Percentiles rank a stretch among this genome's conserved stretches.
These are phyloP conservation scores for Backusella parvicylindrica DNA, from an alignment of 192 early-diverging fungal genomes.

Conservation along the genomic window DNA sequence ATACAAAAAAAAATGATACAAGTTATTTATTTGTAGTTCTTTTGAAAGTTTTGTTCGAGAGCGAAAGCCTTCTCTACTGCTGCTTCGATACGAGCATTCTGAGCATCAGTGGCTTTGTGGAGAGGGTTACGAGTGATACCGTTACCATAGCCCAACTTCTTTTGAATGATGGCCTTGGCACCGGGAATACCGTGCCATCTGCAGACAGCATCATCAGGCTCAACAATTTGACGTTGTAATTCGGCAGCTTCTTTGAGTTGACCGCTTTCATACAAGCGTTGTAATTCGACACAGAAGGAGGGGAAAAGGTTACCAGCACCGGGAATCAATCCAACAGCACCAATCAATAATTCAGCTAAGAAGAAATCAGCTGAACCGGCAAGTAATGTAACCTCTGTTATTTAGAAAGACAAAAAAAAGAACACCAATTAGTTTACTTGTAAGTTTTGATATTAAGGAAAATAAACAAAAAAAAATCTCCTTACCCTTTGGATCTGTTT, in stretches of 20 bases:
- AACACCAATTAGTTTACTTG: background rate
- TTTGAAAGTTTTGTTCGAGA: background rate
- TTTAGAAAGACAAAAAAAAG: background rate
- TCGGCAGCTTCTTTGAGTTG: constrained; percentile 24
- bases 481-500: constrained; percentile 24
- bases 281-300: constrained; percentile 20
- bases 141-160: constrained; percentile 25
- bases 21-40: background rate
- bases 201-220: constrained; percentile 30
- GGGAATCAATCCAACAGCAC: constrained; percentile 29
- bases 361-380: constrained; percentile 37
- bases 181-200: constrained; percentile 36
- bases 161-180: constrained; percentile 29
- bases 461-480: background rate
- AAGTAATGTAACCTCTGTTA: constrained; percentile 29
- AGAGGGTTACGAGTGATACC: background rate
- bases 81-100: background rate
- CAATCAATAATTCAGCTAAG: constrained; percentile 31
- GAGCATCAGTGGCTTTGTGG: background rate
- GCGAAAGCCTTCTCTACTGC: background rate
- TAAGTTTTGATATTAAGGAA: background rate
- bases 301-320: constrained; percentile 31
- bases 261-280: constrained; percentile 21
- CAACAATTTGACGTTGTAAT: constrained; percentile 29
- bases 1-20: background rate